Evolutionary conservation across 768 basidiomycete species (phyloP).

Genomic region (Termitomyces sp.): DNA sequence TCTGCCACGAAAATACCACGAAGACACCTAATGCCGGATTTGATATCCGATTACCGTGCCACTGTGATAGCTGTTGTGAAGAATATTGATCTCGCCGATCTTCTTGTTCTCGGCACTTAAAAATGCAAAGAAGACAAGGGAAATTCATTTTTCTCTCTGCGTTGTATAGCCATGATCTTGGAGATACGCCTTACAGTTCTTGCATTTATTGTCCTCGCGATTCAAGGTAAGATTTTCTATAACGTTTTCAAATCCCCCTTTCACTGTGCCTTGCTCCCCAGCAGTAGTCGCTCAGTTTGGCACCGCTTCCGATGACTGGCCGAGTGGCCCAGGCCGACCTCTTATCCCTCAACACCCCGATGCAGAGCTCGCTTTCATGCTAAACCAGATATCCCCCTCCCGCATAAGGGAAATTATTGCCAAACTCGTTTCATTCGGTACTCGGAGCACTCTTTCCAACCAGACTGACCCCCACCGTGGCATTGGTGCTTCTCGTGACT

Average conservation of each 20-base stretch:
- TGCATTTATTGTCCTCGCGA: background rate
- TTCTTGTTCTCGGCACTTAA: background rate
- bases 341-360: conserved; percentile 41
- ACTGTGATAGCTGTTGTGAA: no score
- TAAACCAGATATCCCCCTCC: conserved; percentile 40
- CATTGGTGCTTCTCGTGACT: conserved; percentile 53
- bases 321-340: conserved; percentile 41
- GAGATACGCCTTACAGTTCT: background rate
- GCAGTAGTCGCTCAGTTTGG: conserved; percentile 7
- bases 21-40: no score
- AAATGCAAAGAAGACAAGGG: background rate
- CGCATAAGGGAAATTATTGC: conserved; percentile 44
- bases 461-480: conserved; percentile 51
- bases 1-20: no score
- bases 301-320: conserved; percentile 31
- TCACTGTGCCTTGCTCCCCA: background rate
- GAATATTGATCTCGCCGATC: no score
- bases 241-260: no score
- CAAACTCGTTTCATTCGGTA: conserved; percentile 55
- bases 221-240: background rate
- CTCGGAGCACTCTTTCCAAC: conserved; percentile 48
- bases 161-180: background rate
- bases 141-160: background rate
- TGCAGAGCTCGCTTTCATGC: conserved; percentile 40
- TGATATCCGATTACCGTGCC: no score